Evolutionary conservation across 2,329 filamentous ascomycete genomes (phyloP).

Genomic region (Monosporascus sp.): DNA sequence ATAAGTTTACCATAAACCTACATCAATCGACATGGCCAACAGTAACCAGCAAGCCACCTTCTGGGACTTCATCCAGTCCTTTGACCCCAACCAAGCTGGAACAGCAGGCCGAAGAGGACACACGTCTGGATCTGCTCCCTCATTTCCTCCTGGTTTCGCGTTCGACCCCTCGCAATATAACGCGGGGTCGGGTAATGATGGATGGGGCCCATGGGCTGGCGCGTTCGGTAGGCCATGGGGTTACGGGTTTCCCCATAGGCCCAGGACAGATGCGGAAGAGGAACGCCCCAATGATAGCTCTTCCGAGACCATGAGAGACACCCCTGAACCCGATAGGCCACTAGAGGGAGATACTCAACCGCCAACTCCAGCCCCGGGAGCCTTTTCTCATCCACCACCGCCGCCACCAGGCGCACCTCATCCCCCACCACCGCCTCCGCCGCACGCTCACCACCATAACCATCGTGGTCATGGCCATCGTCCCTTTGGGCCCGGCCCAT

Average conservation of each 20-base stretch:
- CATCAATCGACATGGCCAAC: constrained; percentile 15
- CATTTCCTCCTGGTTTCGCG: constrained; percentile 29
- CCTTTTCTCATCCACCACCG: constrained; percentile 7
- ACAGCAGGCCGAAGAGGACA: constrained; percentile 31
- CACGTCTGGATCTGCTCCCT: constrained; percentile 12
- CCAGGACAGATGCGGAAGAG: constrained; percentile 20
- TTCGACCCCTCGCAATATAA: constrained; percentile 20
- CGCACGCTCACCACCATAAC: constrained; percentile 3
- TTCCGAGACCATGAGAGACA: constrained; percentile 25
- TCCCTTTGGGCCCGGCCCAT: constrained; percentile 7
- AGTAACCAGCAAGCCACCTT: constrained; percentile 13
- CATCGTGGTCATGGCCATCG: constrained; percentile 13
- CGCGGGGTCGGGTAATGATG: constrained; percentile 10
- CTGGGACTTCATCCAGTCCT: constrained; percentile 30
- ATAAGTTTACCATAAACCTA: constrained; percentile 1
- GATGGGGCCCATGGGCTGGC: constrained; percentile 9
- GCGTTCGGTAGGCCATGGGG: constrained; percentile 7
- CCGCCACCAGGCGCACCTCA: constrained; percentile 11
- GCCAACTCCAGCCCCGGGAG: constrained; percentile 7
- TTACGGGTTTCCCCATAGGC: constrained; percentile 17
- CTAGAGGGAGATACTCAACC: constrained; percentile 6
- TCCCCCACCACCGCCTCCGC: constrained; percentile 15
- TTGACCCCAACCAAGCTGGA: constrained; percentile 24
- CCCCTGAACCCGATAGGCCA: constrained; percentile 9
- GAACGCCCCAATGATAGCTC: constrained; percentile 18